Percentiles rank a stretch among this genome's conserved stretches.
These are phyloP conservation scores for Chenopodium quinoa DNA, from an alignment of 148 eudicot species.

Conservation along the genomic window DNA sequence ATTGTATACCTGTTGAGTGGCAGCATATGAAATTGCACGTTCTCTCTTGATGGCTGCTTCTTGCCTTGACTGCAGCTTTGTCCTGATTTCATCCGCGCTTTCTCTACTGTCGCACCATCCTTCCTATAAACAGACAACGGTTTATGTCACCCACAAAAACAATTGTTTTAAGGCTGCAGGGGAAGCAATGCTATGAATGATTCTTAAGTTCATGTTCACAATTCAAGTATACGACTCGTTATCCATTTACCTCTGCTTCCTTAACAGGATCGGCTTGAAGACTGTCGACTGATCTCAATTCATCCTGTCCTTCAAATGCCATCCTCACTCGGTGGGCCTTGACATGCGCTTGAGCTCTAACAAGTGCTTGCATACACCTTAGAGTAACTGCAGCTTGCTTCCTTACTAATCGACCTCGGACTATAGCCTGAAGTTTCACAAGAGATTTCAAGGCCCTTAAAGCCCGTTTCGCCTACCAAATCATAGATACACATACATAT, in stretches of 20 bases:
- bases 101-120: slow-evolving; percentile 87
- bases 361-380: slow-evolving; percentile 91
- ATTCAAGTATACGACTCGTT: background rate
- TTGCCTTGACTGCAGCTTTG: slow-evolving; percentile 77
- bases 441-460: slow-evolving; percentile 77
- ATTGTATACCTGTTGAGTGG: slow-evolving; percentile 54
- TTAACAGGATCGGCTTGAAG: slow-evolving; percentile 49
- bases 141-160: background rate
- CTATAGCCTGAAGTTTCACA: slow-evolving; percentile 81
- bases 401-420: slow-evolving; percentile 79
- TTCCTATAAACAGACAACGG: slow-evolving; percentile 35
- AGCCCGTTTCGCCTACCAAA: slow-evolving; percentile 64
- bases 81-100: slow-evolving; percentile 64
- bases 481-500: background rate
- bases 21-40: slow-evolving; percentile 65
- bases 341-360: slow-evolving; percentile 72
- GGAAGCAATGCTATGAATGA: background rate
- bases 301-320: slow-evolving; percentile 31
- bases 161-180: background rate
- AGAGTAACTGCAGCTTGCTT: slow-evolving; percentile 84
- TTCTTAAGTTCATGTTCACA: background rate
- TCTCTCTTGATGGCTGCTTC: slow-evolving; percentile 77
- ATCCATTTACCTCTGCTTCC: slow-evolving; percentile 53
- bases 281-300: slow-evolving; percentile 18
- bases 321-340: slow-evolving; percentile 47